phyloP scores from a whole-genome alignment of 345 rosid species.

The Ceriops decandra region DNA sequence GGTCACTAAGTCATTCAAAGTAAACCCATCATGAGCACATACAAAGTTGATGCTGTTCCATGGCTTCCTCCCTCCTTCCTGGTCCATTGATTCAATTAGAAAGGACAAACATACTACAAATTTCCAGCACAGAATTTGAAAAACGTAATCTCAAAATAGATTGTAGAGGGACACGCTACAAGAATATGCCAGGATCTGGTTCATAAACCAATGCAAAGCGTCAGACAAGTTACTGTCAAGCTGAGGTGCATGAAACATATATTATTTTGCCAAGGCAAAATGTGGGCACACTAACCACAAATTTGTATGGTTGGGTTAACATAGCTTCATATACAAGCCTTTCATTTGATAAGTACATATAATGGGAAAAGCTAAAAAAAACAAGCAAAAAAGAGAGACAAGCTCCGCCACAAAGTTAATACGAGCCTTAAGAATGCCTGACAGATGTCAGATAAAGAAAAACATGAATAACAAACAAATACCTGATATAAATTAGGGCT shows the following conservation, averaged over 20 bases:
- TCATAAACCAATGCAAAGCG: no score
- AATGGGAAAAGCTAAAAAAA: neutral
- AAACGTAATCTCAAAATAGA: neutral
- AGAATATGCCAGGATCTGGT: no score
- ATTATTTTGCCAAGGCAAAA: no score
- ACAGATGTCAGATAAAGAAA: neutral
- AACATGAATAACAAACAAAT: neutral
- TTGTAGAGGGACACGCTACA: neutral
- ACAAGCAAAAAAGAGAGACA: neutral
- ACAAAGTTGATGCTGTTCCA: constrained; percentile 93
- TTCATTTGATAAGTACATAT: neutral
- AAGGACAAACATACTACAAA: constrained; percentile 3
- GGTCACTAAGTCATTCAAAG: constrained; percentile 81
- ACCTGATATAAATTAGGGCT: constrained; percentile 95
- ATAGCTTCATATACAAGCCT: neutral
- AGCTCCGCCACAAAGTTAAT: neutral
- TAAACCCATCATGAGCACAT: constrained; percentile 95
- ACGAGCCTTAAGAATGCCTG: neutral
- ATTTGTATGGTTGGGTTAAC: neutral
- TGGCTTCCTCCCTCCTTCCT: constrained; percentile 93
- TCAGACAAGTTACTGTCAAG: no score
- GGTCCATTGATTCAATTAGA: constrained; percentile 31
- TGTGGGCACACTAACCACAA: no score
- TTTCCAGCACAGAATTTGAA: neutral
- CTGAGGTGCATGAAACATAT: no score